These are phyloP conservation scores for Hirsutella thompsonii DNA, from an alignment of 2,329 filamentous ascomycete species.

Conservation along the genomic window DNA sequence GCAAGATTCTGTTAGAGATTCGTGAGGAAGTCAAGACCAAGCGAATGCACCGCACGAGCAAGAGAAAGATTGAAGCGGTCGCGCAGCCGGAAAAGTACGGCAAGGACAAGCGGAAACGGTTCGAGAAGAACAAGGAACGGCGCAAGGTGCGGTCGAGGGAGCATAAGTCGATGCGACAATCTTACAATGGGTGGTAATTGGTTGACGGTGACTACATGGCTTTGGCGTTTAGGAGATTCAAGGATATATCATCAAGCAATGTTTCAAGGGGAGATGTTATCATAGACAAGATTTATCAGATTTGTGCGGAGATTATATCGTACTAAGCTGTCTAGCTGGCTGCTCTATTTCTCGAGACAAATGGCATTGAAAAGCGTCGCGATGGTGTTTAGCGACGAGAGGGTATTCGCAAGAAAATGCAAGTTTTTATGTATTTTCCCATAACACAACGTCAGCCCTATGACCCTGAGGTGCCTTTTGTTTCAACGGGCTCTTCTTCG, in stretches of 20 bases:
- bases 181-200: conserved; percentile 41
- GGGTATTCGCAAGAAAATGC: not conserved
- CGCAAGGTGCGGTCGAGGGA: conserved; percentile 67
- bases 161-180: conserved; percentile 58
- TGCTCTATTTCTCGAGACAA: not conserved
- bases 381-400: not conserved
- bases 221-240: conserved; percentile 11
- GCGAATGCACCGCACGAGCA: conserved; percentile 62
- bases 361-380: not conserved
- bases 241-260: not conserved
- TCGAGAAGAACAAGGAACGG: conserved; percentile 72
- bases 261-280: not conserved
- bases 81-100: conserved; percentile 68
- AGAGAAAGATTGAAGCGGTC: conserved; percentile 83
- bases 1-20: conserved; percentile 59
- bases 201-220: conserved; percentile 5
- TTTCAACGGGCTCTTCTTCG: not conserved
- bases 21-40: conserved; percentile 59
- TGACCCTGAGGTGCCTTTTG: too few species aligned
- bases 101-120: conserved; percentile 67
- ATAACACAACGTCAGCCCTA: too few species aligned
- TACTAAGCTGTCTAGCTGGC: too few species aligned
- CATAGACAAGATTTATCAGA: not conserved
- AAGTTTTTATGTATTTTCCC: too few species aligned
- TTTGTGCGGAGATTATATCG: too few species aligned